Evolutionary conservation across 2,329 filamentous ascomycete species (phyloP).

Genomic region (Sporothrix humicola): DNA sequence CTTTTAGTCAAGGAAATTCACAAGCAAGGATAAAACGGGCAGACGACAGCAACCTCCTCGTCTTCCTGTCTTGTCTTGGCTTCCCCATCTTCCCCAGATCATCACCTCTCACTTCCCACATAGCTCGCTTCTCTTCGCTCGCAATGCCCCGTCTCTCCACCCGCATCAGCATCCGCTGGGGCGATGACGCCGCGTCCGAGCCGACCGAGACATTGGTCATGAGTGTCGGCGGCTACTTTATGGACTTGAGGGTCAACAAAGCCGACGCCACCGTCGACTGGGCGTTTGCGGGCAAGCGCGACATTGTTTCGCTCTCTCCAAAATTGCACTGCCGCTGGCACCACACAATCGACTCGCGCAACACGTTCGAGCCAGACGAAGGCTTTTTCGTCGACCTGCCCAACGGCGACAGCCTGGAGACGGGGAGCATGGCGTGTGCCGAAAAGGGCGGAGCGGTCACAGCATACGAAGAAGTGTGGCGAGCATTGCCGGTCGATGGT

Average conservation of each 20-base stretch:
- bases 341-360: constrained; percentile 31
- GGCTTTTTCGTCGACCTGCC: constrained; percentile 27
- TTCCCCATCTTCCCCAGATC: background rate
- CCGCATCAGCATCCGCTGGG: constrained; percentile 34
- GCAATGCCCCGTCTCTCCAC: constrained; percentile 30
- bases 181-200: constrained; percentile 23
- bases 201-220: constrained; percentile 30
- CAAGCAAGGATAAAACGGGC: too few relatives aligned
- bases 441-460: constrained; percentile 23
- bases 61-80: too few relatives aligned
- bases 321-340: constrained; percentile 32
- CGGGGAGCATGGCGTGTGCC: constrained; percentile 32
- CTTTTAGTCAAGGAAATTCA: background rate
- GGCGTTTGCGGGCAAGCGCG: constrained; percentile 31
- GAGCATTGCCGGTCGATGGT: background rate
- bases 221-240: constrained; percentile 28
- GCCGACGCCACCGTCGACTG: constrained; percentile 29
- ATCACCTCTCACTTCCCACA: background rate
- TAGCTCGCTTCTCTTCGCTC: background rate
- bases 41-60: background rate
- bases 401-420: constrained; percentile 33
- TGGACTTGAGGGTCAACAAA: constrained; percentile 34
- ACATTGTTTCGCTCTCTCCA: constrained; percentile 14
- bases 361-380: constrained; percentile 30
- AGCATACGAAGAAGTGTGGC: constrained; percentile 34